A percentile compares a stretch with the other conserved stretches of the same genome.
These are phyloP conservation scores for Zygoascus biomembranicola DNA, from an alignment of 805 yeast species.

Conservation along the genomic window DNA sequence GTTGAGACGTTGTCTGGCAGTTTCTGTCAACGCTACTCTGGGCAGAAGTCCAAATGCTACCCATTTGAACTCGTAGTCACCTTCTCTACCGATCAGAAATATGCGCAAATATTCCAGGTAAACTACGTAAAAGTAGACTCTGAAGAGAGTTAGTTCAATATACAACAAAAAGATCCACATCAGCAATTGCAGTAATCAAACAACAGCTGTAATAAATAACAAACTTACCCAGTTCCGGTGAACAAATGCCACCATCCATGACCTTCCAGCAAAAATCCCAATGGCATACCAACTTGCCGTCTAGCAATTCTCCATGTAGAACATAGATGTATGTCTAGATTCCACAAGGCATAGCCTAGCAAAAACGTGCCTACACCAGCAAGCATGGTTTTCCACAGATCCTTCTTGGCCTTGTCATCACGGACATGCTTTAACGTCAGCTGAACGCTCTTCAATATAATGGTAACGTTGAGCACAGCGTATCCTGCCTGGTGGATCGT, in stretches of 20 bases:
- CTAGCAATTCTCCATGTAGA: slow-evolving; percentile 47
- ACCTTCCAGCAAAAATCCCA: slow-evolving; percentile 78
- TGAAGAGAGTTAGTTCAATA: slow-evolving; percentile 30
- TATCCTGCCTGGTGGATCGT: slow-evolving; percentile 83
- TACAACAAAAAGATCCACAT: not conserved
- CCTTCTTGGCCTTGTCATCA: slow-evolving; percentile 38
- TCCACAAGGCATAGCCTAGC: slow-evolving; percentile 80
- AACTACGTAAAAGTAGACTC: slow-evolving; percentile 78
- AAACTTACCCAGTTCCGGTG: slow-evolving; percentile 33
- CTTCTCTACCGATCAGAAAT: slow-evolving; percentile 50
- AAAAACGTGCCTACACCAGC: slow-evolving; percentile 56
- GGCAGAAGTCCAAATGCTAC: slow-evolving; percentile 55
- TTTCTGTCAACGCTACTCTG: slow-evolving; percentile 20
- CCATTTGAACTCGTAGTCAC: slow-evolving; percentile 49
- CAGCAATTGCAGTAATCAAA: not conserved
- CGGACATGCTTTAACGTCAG: slow-evolving; percentile 47
- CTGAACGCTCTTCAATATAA: slow-evolving; percentile 51
- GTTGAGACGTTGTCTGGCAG: not conserved
- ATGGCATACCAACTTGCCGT: slow-evolving; percentile 67
- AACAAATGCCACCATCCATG: slow-evolving; percentile 98
- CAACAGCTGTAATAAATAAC: not conserved
- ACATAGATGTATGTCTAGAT: slow-evolving; percentile 79
- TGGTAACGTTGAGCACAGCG: slow-evolving; percentile 65
- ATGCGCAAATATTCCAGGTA: slow-evolving; percentile 69
- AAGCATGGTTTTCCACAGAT: slow-evolving; percentile 47